phyloP scores from a whole-genome alignment of 306 rosid genomes.

The Quercus rubra region DNA sequence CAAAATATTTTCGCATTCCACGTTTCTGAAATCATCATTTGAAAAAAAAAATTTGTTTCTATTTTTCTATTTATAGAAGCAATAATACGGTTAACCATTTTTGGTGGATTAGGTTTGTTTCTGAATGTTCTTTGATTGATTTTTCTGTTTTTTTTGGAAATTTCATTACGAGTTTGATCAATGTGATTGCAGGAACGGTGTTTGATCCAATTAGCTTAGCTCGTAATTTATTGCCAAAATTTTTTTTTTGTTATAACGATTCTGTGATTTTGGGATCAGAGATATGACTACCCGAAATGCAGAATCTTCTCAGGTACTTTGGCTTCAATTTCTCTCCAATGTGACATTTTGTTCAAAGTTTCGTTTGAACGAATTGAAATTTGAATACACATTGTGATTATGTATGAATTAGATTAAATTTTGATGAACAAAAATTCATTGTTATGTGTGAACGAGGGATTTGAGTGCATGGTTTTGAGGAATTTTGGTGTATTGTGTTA shows the following conservation, averaged over 20 bases:
- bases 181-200: conserved; percentile 25
- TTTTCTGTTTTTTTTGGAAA: conserved; percentile 15
- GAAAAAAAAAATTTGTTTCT: background rate
- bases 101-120: background rate
- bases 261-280: conserved; percentile 58
- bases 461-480: background rate
- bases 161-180: conserved; percentile 32
- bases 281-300: conserved; percentile 65
- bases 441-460: conserved; percentile 8
- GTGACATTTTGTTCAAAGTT: background rate
- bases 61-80: background rate
- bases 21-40: background rate
- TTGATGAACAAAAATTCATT: too few relatives aligned
- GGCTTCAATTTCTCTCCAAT: background rate
- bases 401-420: background rate
- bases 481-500: conserved; percentile 19
- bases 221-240: background rate
- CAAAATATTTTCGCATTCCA: background rate
- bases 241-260: conserved; percentile 26
- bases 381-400: background rate
- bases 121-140: background rate
- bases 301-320: conserved; percentile 56
- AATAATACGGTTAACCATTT: background rate
- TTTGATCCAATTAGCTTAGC: conserved; percentile 26
- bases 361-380: background rate